A percentile compares a stretch with the other conserved stretches of the same genome.
These are phyloP conservation scores for Plectranthus barbatus DNA, from an alignment of 257 asterid genomes.

Conservation along the genomic window DNA sequence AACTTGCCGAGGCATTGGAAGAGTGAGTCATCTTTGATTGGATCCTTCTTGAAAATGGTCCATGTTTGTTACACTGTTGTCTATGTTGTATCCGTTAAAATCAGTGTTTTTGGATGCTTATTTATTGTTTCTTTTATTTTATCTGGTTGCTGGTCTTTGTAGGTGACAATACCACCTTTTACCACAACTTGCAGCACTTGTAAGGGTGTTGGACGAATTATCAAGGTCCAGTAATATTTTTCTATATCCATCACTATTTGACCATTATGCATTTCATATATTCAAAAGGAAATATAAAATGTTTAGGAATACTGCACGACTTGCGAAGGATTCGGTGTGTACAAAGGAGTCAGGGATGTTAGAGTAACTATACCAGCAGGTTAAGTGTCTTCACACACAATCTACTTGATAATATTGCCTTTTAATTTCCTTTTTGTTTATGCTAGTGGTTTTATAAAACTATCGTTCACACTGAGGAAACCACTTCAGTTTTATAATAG, in stretches of 20 bases:
- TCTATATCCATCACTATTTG: neutral
- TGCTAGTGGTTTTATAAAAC: neutral
- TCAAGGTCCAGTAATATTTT: conserved; percentile 41
- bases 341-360: conserved; percentile 65
- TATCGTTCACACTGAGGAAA: neutral
- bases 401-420: neutral
- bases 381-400: conserved; percentile 21
- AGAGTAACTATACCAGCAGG: conserved; percentile 83
- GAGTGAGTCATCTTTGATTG: conserved; percentile 40
- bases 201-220: conserved; percentile 65
- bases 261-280: neutral
- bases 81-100: neutral
- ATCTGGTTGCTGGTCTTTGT: conserved; percentile 9
- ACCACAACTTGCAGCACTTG: conserved; percentile 65
- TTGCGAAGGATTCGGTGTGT: conserved; percentile 74
- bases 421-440: neutral
- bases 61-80: neutral
- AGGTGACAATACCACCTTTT: conserved; percentile 81
- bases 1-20: conserved; percentile 74
- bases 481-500: neutral
- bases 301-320: conserved; percentile 56
- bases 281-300: neutral
- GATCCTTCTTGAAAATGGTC: neutral
- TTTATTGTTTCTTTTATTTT: conserved; percentile 5
- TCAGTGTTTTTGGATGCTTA: neutral